Percentiles rank a stretch among this genome's conserved stretches.
phyloP scores from a whole-genome alignment of 2,329 filamentous ascomycete genomes.

The Beauveria brongniartii region DNA sequence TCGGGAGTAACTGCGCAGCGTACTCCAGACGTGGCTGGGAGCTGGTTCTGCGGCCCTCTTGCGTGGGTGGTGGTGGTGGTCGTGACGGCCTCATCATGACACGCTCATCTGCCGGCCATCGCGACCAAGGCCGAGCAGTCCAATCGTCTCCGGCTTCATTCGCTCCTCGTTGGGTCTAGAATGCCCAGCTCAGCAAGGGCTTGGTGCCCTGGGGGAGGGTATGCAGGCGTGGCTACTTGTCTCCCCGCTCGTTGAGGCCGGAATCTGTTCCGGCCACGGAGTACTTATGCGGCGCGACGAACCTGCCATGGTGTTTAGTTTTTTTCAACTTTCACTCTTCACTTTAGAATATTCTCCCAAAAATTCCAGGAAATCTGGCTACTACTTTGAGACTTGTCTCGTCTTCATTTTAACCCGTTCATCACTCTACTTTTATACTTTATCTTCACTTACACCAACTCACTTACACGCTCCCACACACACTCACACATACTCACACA shows the following conservation, averaged over 20 bases:
- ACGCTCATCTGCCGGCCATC: slow-evolving; percentile 1
- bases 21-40: not conserved
- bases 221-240: slow-evolving; percentile 5
- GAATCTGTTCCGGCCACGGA: slow-evolving; percentile 40
- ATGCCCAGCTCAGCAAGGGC: slow-evolving; percentile 2
- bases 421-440: not conserved
- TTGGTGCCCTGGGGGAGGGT: not conserved
- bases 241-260: slow-evolving; percentile 30
- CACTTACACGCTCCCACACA: slow-evolving; percentile 5
- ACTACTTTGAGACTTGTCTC: not conserved
- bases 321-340: slow-evolving; percentile 11
- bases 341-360: slow-evolving; percentile 8
- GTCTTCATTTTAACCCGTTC: not conserved
- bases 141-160: slow-evolving; percentile 2
- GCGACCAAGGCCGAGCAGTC: not conserved
- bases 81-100: slow-evolving; percentile 8
- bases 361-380: not conserved
- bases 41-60: not conserved
- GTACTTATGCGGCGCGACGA: slow-evolving; percentile 36
- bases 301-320: slow-evolving; percentile 15
- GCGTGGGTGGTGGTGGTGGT: not conserved
- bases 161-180: slow-evolving; percentile 6
- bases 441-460: slow-evolving; percentile 8
- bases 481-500: slow-evolving; percentile 2
- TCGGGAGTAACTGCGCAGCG: not conserved